Conservation (phyloP, 202 grass and related monocot genomes). For the Hordeum pubiflorum region DNA sequence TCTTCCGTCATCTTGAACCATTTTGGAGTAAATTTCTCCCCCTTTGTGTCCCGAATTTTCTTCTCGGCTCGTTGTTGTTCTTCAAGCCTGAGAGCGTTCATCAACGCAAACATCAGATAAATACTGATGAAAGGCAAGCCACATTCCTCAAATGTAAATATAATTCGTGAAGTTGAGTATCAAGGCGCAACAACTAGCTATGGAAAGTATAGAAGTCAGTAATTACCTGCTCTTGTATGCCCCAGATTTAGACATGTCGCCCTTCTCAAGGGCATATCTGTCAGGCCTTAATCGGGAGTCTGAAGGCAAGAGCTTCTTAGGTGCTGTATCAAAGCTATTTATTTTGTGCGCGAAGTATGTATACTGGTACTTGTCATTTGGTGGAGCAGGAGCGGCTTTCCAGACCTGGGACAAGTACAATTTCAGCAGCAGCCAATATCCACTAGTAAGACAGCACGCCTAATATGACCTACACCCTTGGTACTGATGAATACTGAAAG, state of each 20-base stretch:
- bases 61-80: slow-evolving; percentile 85
- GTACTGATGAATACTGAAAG: background rate
- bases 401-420: slow-evolving; percentile 51
- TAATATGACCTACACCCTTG: background rate
- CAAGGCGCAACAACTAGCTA: background rate
- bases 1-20: slow-evolving; percentile 74
- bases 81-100: slow-evolving; percentile 60
- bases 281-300: slow-evolving; percentile 88
- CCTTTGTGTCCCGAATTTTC: slow-evolving; percentile 61
- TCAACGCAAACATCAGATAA: background rate
- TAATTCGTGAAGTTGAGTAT: background rate
- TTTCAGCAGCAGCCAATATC: slow-evolving; percentile 9
- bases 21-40: slow-evolving; percentile 58
- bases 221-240: slow-evolving; percentile 75
- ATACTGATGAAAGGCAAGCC: background rate
- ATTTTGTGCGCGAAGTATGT: slow-evolving; percentile 86
- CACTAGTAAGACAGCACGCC: background rate
- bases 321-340: slow-evolving; percentile 85
- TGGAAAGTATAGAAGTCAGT: background rate
- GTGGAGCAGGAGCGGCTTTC: slow-evolving; percentile 58
- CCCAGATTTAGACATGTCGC: slow-evolving; percentile 85
- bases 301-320: slow-evolving; percentile 74
- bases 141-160: background rate
- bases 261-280: slow-evolving; percentile 82
- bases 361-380: slow-evolving; percentile 81